Evolutionary conservation across 805 yeast species (phyloP), one percentile per base, ranked within the genome.

Genomic region (Wickerhamiella brachini): DNA sequence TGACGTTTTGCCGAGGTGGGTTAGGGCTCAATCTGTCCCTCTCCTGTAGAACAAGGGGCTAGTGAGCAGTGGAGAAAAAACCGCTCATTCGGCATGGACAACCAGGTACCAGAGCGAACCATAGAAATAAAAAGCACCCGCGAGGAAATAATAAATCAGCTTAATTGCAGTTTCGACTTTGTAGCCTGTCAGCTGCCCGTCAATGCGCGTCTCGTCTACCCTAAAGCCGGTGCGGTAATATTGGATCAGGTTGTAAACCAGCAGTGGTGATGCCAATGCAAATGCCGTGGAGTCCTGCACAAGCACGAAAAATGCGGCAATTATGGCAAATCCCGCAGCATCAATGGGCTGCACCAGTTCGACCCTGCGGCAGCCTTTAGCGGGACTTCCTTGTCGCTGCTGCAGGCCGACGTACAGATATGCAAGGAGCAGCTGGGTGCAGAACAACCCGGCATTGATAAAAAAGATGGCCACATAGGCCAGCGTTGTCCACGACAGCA

Each of bases 181-280:
- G 73, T 89, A 95, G 65, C 83, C 85, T 61, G 86, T 78, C 64
- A 90, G 77, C 43, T 97, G 89, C 73, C 97, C 80, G 72, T 93
- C 93, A 62, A 90, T 93, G 69, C 90, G 97, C 44, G 98, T 90
- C 53, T 97, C 97, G 68, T 93, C 98, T 67, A 89, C 79, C 56
- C 85, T 72, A 66, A 90, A 89, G 66, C 81, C 80, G 69, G 86
- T 87, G 61, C 78, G 79, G 67, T 81, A 69, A 63, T 86, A 78
- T 68, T 85, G 85, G 73, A 83, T 82, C 53, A 73, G 80, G 66
- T 93, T 93, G 75, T 75, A 93, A 26, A 88, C 93, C 50, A 85
- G 69, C 56, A 93, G 73, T 46, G 97, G 97, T 57, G 80, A 70
- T 68, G 86, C 86, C 64, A 93, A 67, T 62, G 89, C 69, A 68